Percentiles rank a stretch among this genome's conserved stretches.
Evolutionary conservation across 352 stramenopile species (phyloP).

Genomic region (Pythium utonaiense): DNA sequence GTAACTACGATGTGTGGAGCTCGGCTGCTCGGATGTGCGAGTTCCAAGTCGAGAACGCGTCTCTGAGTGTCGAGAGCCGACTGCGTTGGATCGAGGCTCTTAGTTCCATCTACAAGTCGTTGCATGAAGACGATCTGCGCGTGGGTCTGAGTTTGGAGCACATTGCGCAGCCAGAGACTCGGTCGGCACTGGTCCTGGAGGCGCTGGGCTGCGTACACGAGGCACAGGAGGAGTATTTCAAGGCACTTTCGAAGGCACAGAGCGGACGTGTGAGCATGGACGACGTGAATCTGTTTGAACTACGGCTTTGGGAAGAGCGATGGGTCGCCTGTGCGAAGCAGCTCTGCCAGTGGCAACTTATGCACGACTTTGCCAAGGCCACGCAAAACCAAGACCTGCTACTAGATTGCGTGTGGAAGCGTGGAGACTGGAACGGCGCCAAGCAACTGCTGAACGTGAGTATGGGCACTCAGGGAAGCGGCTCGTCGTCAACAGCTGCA

Average conservation of each 20-base stretch:
- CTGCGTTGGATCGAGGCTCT: conserved; percentile 86
- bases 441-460: conserved; percentile 64
- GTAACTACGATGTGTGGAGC: conserved; percentile 83
- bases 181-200: conserved; percentile 69
- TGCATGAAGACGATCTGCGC: conserved; percentile 83
- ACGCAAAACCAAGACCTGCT: conserved; percentile 91
- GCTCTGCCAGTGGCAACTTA: conserved; percentile 90
- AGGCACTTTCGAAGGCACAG: conserved; percentile 74
- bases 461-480: conserved; percentile 9
- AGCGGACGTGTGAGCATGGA: conserved; percentile 69
- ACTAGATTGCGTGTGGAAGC: conserved; percentile 92
- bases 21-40: conserved; percentile 69
- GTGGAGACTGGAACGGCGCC: conserved; percentile 83
- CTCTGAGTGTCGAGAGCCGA: conserved; percentile 61
- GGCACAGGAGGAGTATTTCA: conserved; percentile 87
- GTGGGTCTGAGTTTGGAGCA: conserved; percentile 80
- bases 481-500: conserved; percentile 54
- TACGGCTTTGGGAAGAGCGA: conserved; percentile 84
- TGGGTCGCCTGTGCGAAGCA: conserved; percentile 92
- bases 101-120: conserved; percentile 79
- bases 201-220: conserved; percentile 81
- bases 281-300: conserved; percentile 83
- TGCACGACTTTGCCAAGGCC: conserved; percentile 90
- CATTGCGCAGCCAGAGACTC: conserved; percentile 69
- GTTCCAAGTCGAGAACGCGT: conserved; percentile 75